phyloP scores from a whole-genome alignment of 768 basidiomycete species.

The Leccinum boreale region DNA sequence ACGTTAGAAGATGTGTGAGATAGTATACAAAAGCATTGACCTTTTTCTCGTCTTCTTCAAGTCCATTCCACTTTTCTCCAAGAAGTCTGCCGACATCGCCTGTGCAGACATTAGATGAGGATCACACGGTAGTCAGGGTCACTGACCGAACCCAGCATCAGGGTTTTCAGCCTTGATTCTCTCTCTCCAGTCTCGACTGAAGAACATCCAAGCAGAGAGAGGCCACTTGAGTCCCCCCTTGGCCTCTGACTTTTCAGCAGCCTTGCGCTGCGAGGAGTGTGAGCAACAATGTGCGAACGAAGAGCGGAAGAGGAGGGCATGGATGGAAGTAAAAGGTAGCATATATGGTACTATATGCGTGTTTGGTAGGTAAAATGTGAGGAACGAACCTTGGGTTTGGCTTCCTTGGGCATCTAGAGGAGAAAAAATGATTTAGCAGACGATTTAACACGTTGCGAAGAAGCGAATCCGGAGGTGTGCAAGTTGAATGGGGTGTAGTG shows the following conservation, averaged over 20 bases:
- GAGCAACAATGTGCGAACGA: slow-evolving; percentile 10
- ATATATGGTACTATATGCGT: slow-evolving; percentile 19
- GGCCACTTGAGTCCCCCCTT: slow-evolving; percentile 73
- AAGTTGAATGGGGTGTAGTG: slow-evolving; percentile 27
- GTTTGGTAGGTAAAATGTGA: slow-evolving; percentile 1
- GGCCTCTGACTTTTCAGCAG: slow-evolving; percentile 64
- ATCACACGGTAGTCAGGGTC: slow-evolving; percentile 16
- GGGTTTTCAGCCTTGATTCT: slow-evolving; percentile 96
- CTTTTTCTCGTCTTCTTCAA: slow-evolving; percentile 89
- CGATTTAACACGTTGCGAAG: slow-evolving; percentile 39
- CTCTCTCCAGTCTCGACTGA: slow-evolving; percentile 93
- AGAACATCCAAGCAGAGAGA: slow-evolving; percentile 98
- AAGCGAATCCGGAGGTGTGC: slow-evolving; percentile 30
- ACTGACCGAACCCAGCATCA: slow-evolving; percentile 82
- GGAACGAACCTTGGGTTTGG: slow-evolving; percentile 62
- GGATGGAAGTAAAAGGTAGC: slow-evolving; percentile 9
- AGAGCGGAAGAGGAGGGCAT: neutral
- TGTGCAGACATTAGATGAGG: slow-evolving; percentile 27
- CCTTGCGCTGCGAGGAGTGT: slow-evolving; percentile 43
- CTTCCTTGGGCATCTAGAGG: slow-evolving; percentile 75
- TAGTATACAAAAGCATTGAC: slow-evolving; percentile 36
- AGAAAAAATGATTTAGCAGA: slow-evolving; percentile 33
- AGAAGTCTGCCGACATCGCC: slow-evolving; percentile 94
- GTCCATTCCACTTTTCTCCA: slow-evolving; percentile 96
- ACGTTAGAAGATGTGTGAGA: slow-evolving; percentile 1